phyloP scores from a whole-genome alignment of 1,284 basidiomycete genomes.

The Ceratobasidium sp. region DNA sequence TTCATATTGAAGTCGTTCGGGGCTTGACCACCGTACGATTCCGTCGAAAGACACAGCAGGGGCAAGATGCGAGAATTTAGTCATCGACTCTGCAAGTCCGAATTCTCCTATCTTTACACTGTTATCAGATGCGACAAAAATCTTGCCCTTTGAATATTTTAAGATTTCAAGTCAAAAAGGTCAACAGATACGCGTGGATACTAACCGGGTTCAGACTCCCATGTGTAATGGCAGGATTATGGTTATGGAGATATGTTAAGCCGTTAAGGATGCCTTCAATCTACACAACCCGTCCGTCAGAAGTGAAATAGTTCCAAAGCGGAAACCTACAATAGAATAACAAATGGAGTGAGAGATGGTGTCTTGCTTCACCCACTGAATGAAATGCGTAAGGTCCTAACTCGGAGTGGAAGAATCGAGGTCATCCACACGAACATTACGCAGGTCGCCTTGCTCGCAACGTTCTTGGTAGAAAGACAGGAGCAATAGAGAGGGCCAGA shows the following conservation, averaged over 20 bases:
- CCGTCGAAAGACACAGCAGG: not conserved
- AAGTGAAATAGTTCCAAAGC: not conserved
- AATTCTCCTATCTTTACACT: conserved; percentile 25
- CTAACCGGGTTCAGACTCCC: conserved; percentile 32
- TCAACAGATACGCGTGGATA: not conserved
- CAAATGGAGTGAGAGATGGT: not conserved
- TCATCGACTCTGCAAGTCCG: not conserved
- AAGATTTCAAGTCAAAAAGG: not conserved
- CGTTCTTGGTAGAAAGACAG: conserved; percentile 2
- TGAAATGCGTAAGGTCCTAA: not conserved
- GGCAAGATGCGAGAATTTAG: conserved; percentile 8
- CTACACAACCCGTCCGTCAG: not conserved
- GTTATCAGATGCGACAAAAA: not conserved
- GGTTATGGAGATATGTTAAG: conserved; percentile 30
- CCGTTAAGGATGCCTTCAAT: conserved; percentile 17
- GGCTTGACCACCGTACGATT: conserved; percentile 13
- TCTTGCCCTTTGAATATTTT: conserved; percentile 6
- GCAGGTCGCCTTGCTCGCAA: conserved; percentile 3
- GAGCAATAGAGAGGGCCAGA: not conserved
- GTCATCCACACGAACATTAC: not conserved
- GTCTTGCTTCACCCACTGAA: not conserved
- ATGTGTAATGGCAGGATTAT: conserved; percentile 28
- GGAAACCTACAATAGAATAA: not conserved
- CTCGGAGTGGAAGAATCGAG: not conserved
- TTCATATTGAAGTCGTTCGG: conserved; percentile 3